Base-by-base conservation (phyloP, 257 asterid genomes). In the Solanum infundibuliforme region DNA sequence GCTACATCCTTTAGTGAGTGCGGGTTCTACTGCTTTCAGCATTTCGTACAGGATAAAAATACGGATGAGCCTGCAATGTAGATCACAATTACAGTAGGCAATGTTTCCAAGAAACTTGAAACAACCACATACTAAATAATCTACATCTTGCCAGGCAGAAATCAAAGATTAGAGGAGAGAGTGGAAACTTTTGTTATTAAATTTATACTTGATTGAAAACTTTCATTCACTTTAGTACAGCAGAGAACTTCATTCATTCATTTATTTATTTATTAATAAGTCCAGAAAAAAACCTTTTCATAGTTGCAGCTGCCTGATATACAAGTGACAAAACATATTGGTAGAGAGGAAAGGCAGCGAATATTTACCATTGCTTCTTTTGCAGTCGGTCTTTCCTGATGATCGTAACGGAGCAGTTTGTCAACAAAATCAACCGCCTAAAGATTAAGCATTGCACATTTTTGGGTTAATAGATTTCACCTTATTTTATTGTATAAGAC, bases 371-470 rank as follows among this genome's bases (percentile, higher is more conserved):
- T 96, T 87, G 98, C 99, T 93, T 95, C 99, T 89, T 96, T 95
- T 6, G 98, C 98, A 55, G 99, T 95, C 39, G 97, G 99, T 92
- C 99, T 90, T 86, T 95, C 99, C 90, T 94, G 98, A 92, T 96
- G 98, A 90, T 96, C 98, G 89, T 94, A 96, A 23, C 96, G 94
- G 86, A 96, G 91, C 91, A 96, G 89, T 90, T 95, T 94, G 95
- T 96, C 99, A 86, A 95, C 99, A 93, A 96, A 96, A 88, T 96
- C 99, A 79, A 96, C 91, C 69, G 99, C 99, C 99, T 96, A 86
- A 62, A 85, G 84, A 87, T 41, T 35, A 66, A 29, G 58, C 34
- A 38, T 60, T 83, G 36, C 16, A 31, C 18, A 55, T 60, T 72
- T 48, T 82, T 29, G 18, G 69, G 86, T 82, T 18, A 48, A 48